phyloP scores from a whole-genome alignment of 2,329 filamentous ascomycete species.

The Aspergillus chevalieri region DNA sequence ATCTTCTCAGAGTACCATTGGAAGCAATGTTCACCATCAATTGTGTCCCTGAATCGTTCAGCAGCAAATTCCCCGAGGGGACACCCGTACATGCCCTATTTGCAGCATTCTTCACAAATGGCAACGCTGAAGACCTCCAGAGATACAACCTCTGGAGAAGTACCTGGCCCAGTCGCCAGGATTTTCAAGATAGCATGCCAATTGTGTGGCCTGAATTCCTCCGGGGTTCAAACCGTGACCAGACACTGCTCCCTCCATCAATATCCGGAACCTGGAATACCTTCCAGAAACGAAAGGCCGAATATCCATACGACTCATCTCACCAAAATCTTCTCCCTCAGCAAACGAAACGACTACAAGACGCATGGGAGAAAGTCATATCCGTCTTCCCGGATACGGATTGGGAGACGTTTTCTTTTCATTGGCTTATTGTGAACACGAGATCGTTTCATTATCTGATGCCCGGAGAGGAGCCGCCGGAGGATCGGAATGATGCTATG shows the following conservation, averaged over 20 bases:
- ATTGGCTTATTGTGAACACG: conserved; percentile 57
- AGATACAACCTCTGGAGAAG: conserved; percentile 56
- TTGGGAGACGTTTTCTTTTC: conserved; percentile 46
- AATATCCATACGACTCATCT: conserved; percentile 22
- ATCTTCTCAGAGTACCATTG: conserved; percentile 60
- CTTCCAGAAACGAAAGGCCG: conserved; percentile 16
- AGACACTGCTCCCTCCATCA: conserved; percentile 28
- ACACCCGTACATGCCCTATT: conserved; percentile 65
- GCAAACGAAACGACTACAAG: conserved; percentile 50
- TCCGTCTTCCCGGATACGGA: conserved; percentile 39
- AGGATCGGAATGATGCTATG: conserved; percentile 41
- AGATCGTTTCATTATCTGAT: conserved; percentile 55
- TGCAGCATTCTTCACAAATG: conserved; percentile 59
- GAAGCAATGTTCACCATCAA: conserved; percentile 59
- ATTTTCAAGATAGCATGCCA: conserved; percentile 56
- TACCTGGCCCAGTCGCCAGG: conserved; percentile 58
- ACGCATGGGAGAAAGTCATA: conserved; percentile 45
- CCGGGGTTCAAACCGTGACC: conserved; percentile 23
- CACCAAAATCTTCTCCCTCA: conserved; percentile 36
- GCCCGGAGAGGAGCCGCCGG: conserved; percentile 30
- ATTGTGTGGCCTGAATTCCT: conserved; percentile 47
- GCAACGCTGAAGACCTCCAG: conserved; percentile 38
- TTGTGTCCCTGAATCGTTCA: conserved; percentile 51
- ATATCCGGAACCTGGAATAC: conserved; percentile 34
- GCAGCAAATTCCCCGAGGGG: conserved; percentile 46